phyloP scores from a whole-genome alignment of 257 asterid species.

The Agastache rugosa region DNA sequence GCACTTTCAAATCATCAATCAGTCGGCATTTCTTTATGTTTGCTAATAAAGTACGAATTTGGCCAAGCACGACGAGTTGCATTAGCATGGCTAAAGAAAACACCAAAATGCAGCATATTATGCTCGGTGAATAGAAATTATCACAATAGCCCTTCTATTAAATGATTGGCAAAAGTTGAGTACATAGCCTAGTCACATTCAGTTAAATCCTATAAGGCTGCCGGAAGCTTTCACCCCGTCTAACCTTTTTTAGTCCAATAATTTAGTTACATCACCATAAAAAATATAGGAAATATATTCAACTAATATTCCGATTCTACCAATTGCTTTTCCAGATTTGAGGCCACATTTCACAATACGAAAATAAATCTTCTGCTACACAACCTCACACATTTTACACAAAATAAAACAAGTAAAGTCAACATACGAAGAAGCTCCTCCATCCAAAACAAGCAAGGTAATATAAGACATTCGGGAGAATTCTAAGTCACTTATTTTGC shows the following conservation, averaged over 20 bases:
- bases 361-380: neutral
- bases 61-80: neutral
- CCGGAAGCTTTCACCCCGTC: neutral
- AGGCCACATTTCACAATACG: conserved; percentile 2
- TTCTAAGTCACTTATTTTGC: no score
- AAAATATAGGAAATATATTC: conserved; percentile 4
- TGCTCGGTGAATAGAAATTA: neutral
- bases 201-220: neutral
- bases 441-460: neutral
- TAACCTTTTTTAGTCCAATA: neutral
- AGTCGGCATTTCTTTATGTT: no score
- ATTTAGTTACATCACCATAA: neutral
- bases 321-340: neutral
- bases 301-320: conserved; percentile 21
- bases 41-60: neutral
- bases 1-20: no score
- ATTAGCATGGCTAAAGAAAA: no score
- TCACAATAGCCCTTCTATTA: no score
- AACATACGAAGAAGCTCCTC: neutral
- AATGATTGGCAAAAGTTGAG: no score
- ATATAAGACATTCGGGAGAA: no score
- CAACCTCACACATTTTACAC: conserved; percentile 24
- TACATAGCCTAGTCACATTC: no score
- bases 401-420: neutral
- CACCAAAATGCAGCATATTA: neutral